Percentiles rank a stretch among this genome's conserved stretches.
These are phyloP conservation scores for Candida arabinofermentans DNA, from an alignment of 805 yeast species.

Conservation along the genomic window DNA sequence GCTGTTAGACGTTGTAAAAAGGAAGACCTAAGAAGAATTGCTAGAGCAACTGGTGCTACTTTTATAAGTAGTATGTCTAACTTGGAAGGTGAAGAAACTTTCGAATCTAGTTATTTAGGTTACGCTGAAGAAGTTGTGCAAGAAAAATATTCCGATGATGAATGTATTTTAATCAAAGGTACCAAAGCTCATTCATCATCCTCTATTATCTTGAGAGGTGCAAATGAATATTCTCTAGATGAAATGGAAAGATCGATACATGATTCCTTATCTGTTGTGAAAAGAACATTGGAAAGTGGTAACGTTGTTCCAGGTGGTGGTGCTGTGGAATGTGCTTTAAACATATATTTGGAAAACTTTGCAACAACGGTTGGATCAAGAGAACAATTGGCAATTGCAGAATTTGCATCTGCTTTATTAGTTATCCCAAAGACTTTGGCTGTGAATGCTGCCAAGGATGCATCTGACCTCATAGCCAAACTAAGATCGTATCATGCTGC, in stretches of 20 bases:
- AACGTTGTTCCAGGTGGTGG: conserved; percentile 98
- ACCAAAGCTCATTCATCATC: conserved; percentile 88
- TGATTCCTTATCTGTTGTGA: conserved; percentile 91
- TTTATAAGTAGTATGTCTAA: conserved; percentile 82
- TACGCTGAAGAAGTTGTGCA: conserved; percentile 88
- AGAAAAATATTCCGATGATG: conserved; percentile 91
- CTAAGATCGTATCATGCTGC: conserved; percentile 96
- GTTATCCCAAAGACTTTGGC: conserved; percentile 96
- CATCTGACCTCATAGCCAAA: conserved; percentile 91
- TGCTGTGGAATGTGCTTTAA: conserved; percentile 95
- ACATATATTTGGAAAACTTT: conserved; percentile 91
- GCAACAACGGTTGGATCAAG: conserved; percentile 97
- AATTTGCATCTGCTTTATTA: conserved; percentile 86
- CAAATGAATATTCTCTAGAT: conserved; percentile 91
- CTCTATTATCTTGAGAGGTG: conserved; percentile 90
- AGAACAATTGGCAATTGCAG: conserved; percentile 97
- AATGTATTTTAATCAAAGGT: conserved; percentile 88
- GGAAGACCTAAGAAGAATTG: conserved; percentile 94
- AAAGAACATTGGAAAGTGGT: conserved; percentile 93
- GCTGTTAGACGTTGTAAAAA: conserved; percentile 96
- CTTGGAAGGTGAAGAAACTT: conserved; percentile 93
- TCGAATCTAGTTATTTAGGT: conserved; percentile 81
- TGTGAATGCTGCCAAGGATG: conserved; percentile 95
- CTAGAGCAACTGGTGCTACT: conserved; percentile 97
- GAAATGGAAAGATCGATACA: conserved; percentile 98